phyloP scores from a whole-genome alignment of 257 asterid species.

The Hygrophila difformis region DNA sequence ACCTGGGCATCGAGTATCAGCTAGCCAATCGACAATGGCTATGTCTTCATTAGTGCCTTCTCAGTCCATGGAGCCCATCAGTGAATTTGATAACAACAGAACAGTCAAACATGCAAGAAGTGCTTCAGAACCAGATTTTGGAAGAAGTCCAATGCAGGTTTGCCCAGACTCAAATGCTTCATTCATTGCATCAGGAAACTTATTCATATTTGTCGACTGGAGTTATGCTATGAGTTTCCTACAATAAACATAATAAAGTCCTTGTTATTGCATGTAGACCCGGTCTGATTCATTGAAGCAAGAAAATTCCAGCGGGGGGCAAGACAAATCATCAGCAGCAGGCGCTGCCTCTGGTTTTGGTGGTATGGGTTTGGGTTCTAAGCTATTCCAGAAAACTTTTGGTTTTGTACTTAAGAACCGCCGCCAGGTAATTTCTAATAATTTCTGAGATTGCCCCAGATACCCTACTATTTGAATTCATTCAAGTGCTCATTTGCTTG shows the following conservation, averaged over 20 bases:
- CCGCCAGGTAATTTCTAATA: conserved; percentile 29
- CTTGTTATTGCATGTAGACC: conserved; percentile 25
- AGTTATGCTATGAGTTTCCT: too few relatives aligned
- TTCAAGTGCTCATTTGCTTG: not conserved
- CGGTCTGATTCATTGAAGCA: conserved; percentile 68
- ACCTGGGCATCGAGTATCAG: conserved; percentile 53
- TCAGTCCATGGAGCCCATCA: conserved; percentile 57
- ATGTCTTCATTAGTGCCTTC: conserved; percentile 88
- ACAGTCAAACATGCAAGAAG: conserved; percentile 71
- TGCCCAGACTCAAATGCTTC: conserved; percentile 13
- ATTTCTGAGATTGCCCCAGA: not conserved
- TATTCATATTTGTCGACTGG: conserved; percentile 8
- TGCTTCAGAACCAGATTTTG: conserved; percentile 95
- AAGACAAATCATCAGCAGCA: conserved; percentile 42
- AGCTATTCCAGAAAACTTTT: conserved; percentile 49
- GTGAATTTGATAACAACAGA: conserved; percentile 43
- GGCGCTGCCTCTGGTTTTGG: conserved; percentile 49
- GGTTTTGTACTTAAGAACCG: conserved; percentile 55
- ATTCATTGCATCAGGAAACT: conserved; percentile 4
- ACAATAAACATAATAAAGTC: conserved; percentile 1
- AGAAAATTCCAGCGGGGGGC: conserved; percentile 35
- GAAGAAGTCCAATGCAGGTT: conserved; percentile 94
- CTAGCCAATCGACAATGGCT: conserved; percentile 92
- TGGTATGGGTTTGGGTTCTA: conserved; percentile 59
- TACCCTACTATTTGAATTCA: not conserved